Base-by-base conservation (phyloP, 768 basidiomycete genomes). In the Botryobasidium botryosum region DNA sequence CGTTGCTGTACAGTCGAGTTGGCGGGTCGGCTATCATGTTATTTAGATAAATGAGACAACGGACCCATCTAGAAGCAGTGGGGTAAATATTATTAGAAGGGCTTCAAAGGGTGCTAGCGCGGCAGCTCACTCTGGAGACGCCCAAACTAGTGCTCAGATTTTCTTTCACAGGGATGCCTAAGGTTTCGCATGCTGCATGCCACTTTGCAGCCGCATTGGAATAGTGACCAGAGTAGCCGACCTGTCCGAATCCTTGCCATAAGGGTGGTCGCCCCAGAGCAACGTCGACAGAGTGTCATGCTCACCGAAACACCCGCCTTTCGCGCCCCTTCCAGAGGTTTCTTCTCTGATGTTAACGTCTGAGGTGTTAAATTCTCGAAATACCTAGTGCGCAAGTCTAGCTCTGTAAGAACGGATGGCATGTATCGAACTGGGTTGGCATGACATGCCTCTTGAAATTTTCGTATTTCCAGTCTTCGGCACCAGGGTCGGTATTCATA, bases 1-100 rank as follows among this genome's bases (percentile, higher is more conserved):
- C 0, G 77, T 78, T 75, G 81, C 80, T 81, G n/a, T n/a, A n/a
- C n/a, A n/a, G n/a, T n/a, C n/a, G n/a, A n/a, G 35, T 46, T 18
- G 28, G 35, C 2, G 40, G 41, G 40, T 23, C 50, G 8, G 27
- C 51, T 13, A 31, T 50, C n/a, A n/a, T 5, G 48, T 23, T 15
- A 25, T 21, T 47, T 18, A 8, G 28, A 35, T 4, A 43, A 18
- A 13, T 6, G 27, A 5, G 13, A 12, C 25, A 2, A 0, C 7
- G 6, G n/a, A 4, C 17, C n/a, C 33, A 32, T 8, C 24, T 5
- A 20, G 8, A 45, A 3, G 27, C 18, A 2, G 6, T 50, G 18
- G 20, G 15, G 6, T n/a, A 15, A 39, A 23, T 35, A 25, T 44
- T 42, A n/a, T 48, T 45, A n/a, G 43, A 45, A 17, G 53, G 47